Base-by-base conservation (phyloP, 2,329 filamentous ascomycete species). In the Sporothrix humicola region DNA sequence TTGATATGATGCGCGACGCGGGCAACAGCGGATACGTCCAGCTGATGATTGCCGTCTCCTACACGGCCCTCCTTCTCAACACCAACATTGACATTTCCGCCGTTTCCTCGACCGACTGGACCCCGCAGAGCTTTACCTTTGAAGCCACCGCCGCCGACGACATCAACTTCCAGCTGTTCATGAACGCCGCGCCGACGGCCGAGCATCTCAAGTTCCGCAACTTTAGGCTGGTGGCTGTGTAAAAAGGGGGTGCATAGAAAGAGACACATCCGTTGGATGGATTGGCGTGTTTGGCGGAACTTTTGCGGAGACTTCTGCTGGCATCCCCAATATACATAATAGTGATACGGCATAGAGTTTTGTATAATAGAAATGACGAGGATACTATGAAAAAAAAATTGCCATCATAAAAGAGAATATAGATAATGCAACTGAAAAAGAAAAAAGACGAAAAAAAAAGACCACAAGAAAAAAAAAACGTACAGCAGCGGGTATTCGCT, bases 61-160 rank as follows among this genome's bases (percentile, higher is more conserved):
- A 56, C 52, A 2, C 9, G 5, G 10, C 13, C 52, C 6, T 23
- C 6, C 17, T 56, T 2, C 17, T 56, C 52, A 56, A 23, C 17
- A 9, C n/a, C 13, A 23, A 56, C 52, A 23, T 56, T 56, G 52
- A 20, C 17, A 56, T 56, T 23, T 7, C 52, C 20, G n/a, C 52
- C 9, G 8, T 56, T 56, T 56, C 52, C n/a, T n/a, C 52, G 52
- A 56, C 52, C 20, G 52, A 56, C 52, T 56, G 52, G 52, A 56
- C 52, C 17, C 52, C 17, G 17, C 52, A 20, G n/a, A 20, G 17
- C 52, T 56, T 20, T n/a, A 23, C 52, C 20, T 56, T 56, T 12
- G 5, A 9, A 9, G 52, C 52, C 52, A 56, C 2, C 52, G 7
- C 52, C 4, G 52, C 52, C 52, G 52, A 56, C 52, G 6, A n/a